A percentile compares a stretch with the other conserved stretches of the same genome.
These are phyloP conservation scores for Cynara cardunculus DNA, from an alignment of 129 eudicot genomes.

Conservation along the genomic window DNA sequence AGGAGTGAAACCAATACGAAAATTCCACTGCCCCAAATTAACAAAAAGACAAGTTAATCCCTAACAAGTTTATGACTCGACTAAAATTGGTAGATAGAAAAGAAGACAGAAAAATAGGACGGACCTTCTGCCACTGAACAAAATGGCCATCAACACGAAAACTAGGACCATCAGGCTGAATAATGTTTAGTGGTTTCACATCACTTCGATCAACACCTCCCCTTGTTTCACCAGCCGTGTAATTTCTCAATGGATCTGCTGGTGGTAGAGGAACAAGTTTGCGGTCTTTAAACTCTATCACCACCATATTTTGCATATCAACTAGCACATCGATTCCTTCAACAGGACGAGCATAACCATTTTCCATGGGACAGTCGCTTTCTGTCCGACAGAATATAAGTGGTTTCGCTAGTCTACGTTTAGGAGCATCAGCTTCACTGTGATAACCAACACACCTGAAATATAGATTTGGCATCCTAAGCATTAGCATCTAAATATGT, in stretches of 20 bases:
- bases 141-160: slow-evolving; percentile 73
- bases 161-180: slow-evolving; percentile 87
- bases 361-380: slow-evolving; percentile 82
- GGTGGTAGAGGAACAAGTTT: slow-evolving; percentile 83
- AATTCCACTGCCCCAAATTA: slow-evolving; percentile 59
- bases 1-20: slow-evolving; percentile 76
- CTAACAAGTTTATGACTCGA: slow-evolving; percentile 1
- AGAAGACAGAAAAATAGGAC: neutral
- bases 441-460: slow-evolving; percentile 77
- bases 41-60: slow-evolving; percentile 8
- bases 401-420: slow-evolving; percentile 77
- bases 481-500: neutral
- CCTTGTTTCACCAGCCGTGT: slow-evolving; percentile 77
- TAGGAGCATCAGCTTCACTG: slow-evolving; percentile 76
- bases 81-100: neutral
- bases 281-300: slow-evolving; percentile 76
- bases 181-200: slow-evolving; percentile 61
- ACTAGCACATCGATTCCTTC: slow-evolving; percentile 81
- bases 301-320: slow-evolving; percentile 81
- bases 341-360: slow-evolving; percentile 85
- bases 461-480: slow-evolving; percentile 6
- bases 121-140: slow-evolving; percentile 87
- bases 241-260: slow-evolving; percentile 79
- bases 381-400: slow-evolving; percentile 78
- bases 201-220: slow-evolving; percentile 86